Conservation (phyloP, 2,329 filamentous ascomycete species). For the Aureobasidium subglaciale region DNA sequence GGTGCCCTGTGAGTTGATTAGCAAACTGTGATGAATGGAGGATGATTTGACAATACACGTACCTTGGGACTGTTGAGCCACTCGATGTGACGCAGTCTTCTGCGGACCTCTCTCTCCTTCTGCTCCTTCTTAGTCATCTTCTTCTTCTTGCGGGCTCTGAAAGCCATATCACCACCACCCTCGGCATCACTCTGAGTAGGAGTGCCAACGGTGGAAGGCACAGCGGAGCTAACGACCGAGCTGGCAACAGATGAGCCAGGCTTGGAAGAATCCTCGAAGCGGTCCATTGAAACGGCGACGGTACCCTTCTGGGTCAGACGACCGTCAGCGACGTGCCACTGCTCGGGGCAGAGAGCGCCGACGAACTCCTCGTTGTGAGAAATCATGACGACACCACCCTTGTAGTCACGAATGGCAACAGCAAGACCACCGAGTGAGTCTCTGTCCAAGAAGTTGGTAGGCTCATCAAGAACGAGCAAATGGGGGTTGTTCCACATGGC, state of each 20-base stretch:
- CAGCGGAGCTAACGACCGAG: conserved; percentile 33
- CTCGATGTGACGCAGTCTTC: conserved; percentile 74
- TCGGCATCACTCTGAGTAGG: conserved; percentile 55
- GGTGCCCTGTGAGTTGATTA: conserved; percentile 52
- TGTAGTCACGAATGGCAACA: conserved; percentile 97
- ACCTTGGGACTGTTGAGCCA: conserved; percentile 65
- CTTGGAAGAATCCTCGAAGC: conserved; percentile 74
- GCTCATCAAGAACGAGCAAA: conserved; percentile 93
- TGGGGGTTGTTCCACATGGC: conserved; percentile 79
- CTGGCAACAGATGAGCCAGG: conserved; percentile 54
- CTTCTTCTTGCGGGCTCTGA: conserved; percentile 91
- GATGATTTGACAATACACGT: conserved; percentile 18
- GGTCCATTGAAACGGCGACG: conserved; percentile 64
- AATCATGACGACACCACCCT: conserved; percentile 97
- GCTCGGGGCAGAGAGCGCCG: conserved; percentile 87
- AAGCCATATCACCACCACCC: conserved; percentile 80
- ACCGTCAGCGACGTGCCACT: conserved; percentile 89
- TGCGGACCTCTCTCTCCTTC: conserved; percentile 85
- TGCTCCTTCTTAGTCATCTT: conserved; percentile 96
- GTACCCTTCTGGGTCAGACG: conserved; percentile 78
- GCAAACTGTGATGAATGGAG: background rate
- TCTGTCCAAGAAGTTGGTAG: conserved; percentile 97
- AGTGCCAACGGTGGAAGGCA: conserved; percentile 23
- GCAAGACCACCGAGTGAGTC: conserved; percentile 94
- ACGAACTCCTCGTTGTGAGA: conserved; percentile 99